Evolutionary conservation across 495 filamentous ascomycete genomes (phyloP).

Genomic region (Tetracladium setigerum): DNA sequence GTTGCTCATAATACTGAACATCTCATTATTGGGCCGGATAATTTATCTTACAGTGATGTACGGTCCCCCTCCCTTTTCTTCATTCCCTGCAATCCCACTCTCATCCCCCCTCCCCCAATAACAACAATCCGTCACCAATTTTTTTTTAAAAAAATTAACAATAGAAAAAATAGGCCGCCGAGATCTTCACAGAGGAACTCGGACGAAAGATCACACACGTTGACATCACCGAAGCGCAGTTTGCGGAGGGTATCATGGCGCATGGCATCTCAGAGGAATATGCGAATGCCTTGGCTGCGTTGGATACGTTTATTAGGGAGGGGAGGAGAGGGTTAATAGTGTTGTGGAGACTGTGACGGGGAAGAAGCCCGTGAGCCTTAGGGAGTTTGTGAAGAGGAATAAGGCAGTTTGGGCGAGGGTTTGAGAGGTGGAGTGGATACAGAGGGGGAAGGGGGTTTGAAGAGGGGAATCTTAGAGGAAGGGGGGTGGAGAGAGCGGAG

Average conservation of each 20-base stretch:
- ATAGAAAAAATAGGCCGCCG: conserved; percentile 29
- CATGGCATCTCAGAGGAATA: conserved; percentile 16
- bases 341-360: conserved; percentile 16
- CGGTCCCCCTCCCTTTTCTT: conserved; percentile 3
- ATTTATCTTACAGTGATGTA: conserved; percentile 39
- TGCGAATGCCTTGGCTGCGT: conserved; percentile 10
- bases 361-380: conserved; percentile 3
- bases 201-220: conserved; percentile 35
- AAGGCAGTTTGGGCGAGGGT: conserved; percentile 7
- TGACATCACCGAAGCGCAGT: conserved; percentile 28
- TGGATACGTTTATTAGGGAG: conserved; percentile 13
- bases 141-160: no score
- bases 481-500: no score
- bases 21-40: conserved; percentile 36
- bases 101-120: background rate
- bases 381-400: conserved; percentile 6
- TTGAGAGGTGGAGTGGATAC: background rate
- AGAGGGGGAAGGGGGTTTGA: no score
- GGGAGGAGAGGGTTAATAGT: conserved; percentile 14
- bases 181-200: conserved; percentile 30
- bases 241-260: conserved; percentile 11
- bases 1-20: conserved; percentile 36
- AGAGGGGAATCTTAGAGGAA: no score
- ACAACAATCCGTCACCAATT: background rate
- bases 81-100: background rate